Evolutionary conservation across 1,284 basidiomycete species (phyloP).

Genomic region (Sanghuangporus sanghuang): DNA sequence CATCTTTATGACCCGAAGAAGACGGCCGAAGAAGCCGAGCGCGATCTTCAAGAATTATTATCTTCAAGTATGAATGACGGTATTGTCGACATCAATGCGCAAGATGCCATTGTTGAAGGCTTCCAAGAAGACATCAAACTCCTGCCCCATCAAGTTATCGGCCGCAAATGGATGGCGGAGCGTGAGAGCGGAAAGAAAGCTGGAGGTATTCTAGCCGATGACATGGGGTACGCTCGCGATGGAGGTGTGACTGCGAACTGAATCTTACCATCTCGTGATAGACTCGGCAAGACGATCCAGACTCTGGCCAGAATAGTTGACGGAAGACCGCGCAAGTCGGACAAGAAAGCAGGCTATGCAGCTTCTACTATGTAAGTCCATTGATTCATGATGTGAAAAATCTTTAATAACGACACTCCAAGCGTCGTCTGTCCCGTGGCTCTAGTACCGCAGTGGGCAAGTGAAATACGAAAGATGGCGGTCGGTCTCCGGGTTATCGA

Average conservation of each 20-base stretch:
- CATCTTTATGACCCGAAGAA: conserved; percentile 33
- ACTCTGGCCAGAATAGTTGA: conserved; percentile 81
- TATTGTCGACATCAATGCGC: conserved; percentile 53
- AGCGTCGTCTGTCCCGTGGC: conserved; percentile 83
- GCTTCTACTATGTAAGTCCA: conserved; percentile 65
- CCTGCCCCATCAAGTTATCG: conserved; percentile 84
- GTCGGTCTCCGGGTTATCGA: conserved; percentile 65
- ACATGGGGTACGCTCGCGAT: conserved; percentile 64
- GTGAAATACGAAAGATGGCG: conserved; percentile 80
- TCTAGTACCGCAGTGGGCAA: conserved; percentile 89
- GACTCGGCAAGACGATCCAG: conserved; percentile 92
- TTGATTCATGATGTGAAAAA: background rate
- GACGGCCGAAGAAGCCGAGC: conserved; percentile 49
- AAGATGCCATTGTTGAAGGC: conserved; percentile 65
- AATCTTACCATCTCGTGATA: conserved; percentile 25
- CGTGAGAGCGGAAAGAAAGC: conserved; percentile 74
- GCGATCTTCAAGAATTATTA: conserved; percentile 29
- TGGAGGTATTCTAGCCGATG: conserved; percentile 90
- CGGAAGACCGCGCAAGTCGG: conserved; percentile 61
- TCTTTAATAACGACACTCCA: background rate
- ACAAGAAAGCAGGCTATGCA: conserved; percentile 68
- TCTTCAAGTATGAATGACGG: conserved; percentile 41
- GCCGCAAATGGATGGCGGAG: conserved; percentile 83
- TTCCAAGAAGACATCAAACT: conserved; percentile 67
- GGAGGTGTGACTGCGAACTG: background rate